These are phyloP conservation scores for Neckera pumila DNA, from an alignment of 225 moss, liverwort and hornwort species.

Conservation along the genomic window DNA sequence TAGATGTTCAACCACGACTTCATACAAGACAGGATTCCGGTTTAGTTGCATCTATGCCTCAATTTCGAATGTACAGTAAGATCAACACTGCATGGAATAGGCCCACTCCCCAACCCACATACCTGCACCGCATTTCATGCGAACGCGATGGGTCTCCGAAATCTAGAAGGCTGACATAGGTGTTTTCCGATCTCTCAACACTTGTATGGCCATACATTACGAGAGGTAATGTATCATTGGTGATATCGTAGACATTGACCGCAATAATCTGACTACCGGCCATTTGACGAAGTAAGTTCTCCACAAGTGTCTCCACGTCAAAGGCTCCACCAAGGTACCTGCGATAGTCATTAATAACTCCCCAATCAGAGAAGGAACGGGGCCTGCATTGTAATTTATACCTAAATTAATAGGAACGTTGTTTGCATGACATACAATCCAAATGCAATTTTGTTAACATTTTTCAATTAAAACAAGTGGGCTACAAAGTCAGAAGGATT, in stretches of 20 bases:
- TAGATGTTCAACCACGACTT: not conserved
- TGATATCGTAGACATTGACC: conserved; percentile 60
- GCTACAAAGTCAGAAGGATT: not conserved
- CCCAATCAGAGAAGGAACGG: not conserved
- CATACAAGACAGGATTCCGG: not conserved
- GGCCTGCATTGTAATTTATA: not conserved
- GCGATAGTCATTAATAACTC: not conserved
- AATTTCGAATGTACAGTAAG: not conserved
- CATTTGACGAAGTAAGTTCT: conserved; percentile 48
- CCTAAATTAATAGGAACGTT: not conserved
- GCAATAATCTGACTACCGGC: conserved; percentile 52
- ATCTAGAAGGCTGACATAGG: conserved; percentile 34
- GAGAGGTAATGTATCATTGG: conserved; percentile 44
- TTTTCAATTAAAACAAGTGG: not conserved
- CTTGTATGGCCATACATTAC: conserved; percentile 52
- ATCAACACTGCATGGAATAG: not conserved
- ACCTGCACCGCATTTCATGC: conserved; percentile 77
- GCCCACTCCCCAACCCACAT: conserved; percentile 10
- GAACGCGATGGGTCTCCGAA: conserved; percentile 58
- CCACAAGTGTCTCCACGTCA: conserved; percentile 59
- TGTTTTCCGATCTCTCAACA: conserved; percentile 32
- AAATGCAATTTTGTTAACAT: not conserved
- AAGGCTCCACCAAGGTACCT: conserved; percentile 66
- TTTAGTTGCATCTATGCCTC: not conserved
- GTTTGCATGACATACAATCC: not conserved